A percentile compares a stretch with the other conserved stretches of the same genome.
These are phyloP conservation scores for Rhodomyrtus tomentosa DNA, from an alignment of 345 rosid genomes.

Conservation along the genomic window DNA sequence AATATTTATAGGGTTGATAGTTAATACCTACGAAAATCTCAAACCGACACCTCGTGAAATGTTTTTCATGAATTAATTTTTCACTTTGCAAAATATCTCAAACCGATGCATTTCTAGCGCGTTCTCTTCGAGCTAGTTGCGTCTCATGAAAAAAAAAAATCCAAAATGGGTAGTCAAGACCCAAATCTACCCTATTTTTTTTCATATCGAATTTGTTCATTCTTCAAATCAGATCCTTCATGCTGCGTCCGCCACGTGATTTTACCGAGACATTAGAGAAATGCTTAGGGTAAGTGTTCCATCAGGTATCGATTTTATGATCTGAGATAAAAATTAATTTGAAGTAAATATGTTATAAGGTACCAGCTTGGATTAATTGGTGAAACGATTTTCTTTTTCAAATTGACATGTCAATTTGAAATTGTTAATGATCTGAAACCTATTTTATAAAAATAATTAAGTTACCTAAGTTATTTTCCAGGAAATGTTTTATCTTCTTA, in stretches of 20 bases:
- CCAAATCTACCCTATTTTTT: fast-evolving
- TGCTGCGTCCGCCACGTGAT: background rate
- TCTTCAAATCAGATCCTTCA: background rate
- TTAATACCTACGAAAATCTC: background rate
- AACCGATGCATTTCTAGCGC: fast-evolving
- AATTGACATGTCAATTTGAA: too few species aligned
- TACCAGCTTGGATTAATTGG: background rate
- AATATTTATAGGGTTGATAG: background rate
- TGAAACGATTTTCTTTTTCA: too few species aligned
- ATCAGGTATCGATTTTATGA: background rate
- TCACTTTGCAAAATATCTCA: fast-evolving
- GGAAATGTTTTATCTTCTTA: background rate
- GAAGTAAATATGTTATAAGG: background rate
- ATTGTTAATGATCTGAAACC: background rate
- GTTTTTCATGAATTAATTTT: fast-evolving
- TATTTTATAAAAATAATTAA: background rate
- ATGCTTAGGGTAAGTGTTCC: too few species aligned
- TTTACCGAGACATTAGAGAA: background rate
- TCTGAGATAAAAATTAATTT: background rate
- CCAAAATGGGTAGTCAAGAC: fast-evolving
- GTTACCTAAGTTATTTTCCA: background rate
- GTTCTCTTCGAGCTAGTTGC: fast-evolving
- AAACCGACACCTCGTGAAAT: background rate
- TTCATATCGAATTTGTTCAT: fast-evolving
- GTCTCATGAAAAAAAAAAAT: background rate